These are phyloP conservation scores for Candida caryicola DNA, from an alignment of 805 yeast genomes.

Conservation along the genomic window DNA sequence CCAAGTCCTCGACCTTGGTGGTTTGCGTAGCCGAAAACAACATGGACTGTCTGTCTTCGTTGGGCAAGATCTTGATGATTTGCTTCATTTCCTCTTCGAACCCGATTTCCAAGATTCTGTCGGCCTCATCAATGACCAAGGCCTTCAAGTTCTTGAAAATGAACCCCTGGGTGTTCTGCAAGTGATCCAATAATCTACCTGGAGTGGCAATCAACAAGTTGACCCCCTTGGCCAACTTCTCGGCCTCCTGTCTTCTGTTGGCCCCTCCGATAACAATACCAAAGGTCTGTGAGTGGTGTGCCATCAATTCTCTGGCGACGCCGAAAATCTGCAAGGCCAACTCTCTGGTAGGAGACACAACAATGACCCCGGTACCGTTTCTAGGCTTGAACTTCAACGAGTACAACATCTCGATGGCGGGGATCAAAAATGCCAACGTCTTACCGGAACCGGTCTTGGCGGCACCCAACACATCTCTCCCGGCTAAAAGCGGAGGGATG, in stretches of 20 bases:
- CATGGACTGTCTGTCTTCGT: conserved; percentile 93
- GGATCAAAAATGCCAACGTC: conserved; percentile 91
- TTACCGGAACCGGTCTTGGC: conserved; percentile 99
- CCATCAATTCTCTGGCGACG: conserved; percentile 93
- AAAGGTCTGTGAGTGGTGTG: conserved; percentile 84
- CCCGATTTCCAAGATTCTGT: conserved; percentile 94
- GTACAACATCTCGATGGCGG: conserved; percentile 90
- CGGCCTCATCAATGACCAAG: conserved; percentile 95
- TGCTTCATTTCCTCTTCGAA: conserved; percentile 99
- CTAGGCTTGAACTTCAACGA: conserved; percentile 93
- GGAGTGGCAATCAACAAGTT: conserved; percentile 95
- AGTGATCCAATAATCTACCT: conserved; percentile 92
- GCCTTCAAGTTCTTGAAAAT: conserved; percentile 94
- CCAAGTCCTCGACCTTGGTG: conserved; percentile 96
- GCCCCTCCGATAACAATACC: conserved; percentile 99
- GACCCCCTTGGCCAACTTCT: conserved; percentile 89
- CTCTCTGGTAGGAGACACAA: conserved; percentile 97
- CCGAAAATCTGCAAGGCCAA: conserved; percentile 96
- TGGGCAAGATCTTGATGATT: conserved; percentile 89
- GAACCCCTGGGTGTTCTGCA: conserved; percentile 92
- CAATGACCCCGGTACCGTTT: conserved; percentile 96
- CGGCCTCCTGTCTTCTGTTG: conserved; percentile 96
- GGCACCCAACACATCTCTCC: conserved; percentile 97
- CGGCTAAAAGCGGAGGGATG: conserved; percentile 94
- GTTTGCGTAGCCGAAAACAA: conserved; percentile 99